Base-by-base conservation (phyloP, 768 basidiomycete genomes). In the Pulveroboletus frians region DNA sequence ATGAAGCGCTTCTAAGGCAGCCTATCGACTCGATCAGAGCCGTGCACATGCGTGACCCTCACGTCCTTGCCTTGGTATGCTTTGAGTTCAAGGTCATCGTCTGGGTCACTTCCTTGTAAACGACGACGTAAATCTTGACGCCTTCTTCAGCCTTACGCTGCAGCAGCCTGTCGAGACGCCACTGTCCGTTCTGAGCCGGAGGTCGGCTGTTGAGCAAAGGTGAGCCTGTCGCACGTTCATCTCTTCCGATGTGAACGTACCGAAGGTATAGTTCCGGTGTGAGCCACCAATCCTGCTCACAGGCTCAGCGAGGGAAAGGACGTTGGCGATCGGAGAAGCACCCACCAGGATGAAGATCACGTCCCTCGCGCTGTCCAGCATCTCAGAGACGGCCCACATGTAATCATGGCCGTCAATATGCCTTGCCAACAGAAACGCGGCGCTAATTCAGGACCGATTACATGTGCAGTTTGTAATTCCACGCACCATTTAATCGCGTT, bases 401-500 rank as follows among this genome's bases (percentile, higher is more conserved):
- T 95, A 98, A 70, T 98, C 94, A 49, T 96, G 91, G 0, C 95
- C 95, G 58, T 95, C 94, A 40, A 95, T 78, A 63, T 93, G 92
- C 84, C 85, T 81, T 32, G 34, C 27, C 39, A 26, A 39, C n/a
- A 23, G 15, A 26, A 27, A 10, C 13, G 15, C 14, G 32, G 5
- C 34, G 18, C 17, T n/a, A 18, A 3, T 5, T 55, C 23, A 53
- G 51, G 13, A 26, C 13, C 35, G 23, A 21, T 10, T 18, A 30
- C 43, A n/a, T 11, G 9, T 4, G n/a, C 35, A 11, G 21, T 9
- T 7, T 10, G 18, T 2, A 20, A 36, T 39, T 17, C 4, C 31
- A 68, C 71, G 21, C 49, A 86, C 88, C 90, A 97, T 70, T 96
- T 97, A 38, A 88, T 84, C 30, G 74, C 71, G 63, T 93, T 93